These are phyloP conservation scores for Filosporella fistucella DNA, from an alignment of 495 filamentous ascomycete species.

Conservation along the genomic window DNA sequence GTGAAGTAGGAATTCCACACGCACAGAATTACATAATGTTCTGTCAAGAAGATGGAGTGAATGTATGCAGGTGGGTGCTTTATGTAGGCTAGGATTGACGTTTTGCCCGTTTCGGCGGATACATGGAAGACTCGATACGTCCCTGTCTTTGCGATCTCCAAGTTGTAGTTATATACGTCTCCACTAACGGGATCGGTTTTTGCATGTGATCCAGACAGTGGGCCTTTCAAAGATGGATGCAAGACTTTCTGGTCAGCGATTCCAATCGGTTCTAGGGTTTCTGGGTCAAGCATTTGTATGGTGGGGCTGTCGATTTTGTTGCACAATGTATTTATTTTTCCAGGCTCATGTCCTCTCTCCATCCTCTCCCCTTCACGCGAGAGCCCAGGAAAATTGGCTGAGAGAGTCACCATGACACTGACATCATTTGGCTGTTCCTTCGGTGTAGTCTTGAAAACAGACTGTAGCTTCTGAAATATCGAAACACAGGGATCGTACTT, in stretches of 20 bases:
- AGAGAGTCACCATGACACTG: neutral
- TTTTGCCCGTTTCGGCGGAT: slow-evolving; percentile 55
- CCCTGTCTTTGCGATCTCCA: slow-evolving; percentile 37
- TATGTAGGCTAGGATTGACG: slow-evolving; percentile 66
- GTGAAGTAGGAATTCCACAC: slow-evolving; percentile 51
- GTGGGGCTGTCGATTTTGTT: neutral
- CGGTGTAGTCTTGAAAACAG: neutral
- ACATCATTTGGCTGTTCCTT: neutral
- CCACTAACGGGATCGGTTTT: slow-evolving; percentile 66
- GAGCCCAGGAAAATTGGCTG: neutral
- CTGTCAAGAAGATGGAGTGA: slow-evolving; percentile 67
- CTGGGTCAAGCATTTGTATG: slow-evolving; percentile 45
- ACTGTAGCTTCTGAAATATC: slow-evolving; percentile 56
- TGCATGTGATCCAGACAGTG: slow-evolving; percentile 59
- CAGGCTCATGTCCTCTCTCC: neutral
- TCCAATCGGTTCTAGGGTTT: slow-evolving; percentile 66
- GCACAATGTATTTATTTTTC: neutral
- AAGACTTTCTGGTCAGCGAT: slow-evolving; percentile 49
- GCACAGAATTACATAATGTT: slow-evolving; percentile 57
- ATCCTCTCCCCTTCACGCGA: neutral
- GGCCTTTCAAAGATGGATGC: slow-evolving; percentile 62
- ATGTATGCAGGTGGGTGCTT: slow-evolving; percentile 54
- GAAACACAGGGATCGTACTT: slow-evolving; percentile 62
- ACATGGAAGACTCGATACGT: slow-evolving; percentile 65
- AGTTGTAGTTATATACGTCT: slow-evolving; percentile 73